Evolutionary conservation across 129 eudicot species (phyloP).

Genomic region (Saposhnikovia divaricata): DNA sequence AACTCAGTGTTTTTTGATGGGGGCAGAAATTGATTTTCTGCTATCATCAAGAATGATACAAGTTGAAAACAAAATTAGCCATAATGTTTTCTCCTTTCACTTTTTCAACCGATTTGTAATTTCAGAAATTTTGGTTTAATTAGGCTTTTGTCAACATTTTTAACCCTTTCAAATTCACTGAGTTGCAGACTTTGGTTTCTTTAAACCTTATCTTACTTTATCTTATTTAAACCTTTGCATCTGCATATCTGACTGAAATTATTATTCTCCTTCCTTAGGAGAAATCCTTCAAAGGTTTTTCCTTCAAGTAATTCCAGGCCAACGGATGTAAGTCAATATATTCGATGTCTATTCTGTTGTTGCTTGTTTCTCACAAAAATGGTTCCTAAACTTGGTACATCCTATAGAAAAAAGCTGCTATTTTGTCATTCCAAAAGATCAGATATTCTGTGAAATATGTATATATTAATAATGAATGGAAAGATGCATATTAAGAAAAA

Average conservation of each 20-base stretch:
- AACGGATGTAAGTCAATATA: conserved; percentile 34
- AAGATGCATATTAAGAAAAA: not conserved
- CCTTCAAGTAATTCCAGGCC: conserved; percentile 23
- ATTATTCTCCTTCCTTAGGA: conserved; percentile 16
- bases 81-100: not conserved
- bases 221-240: not conserved
- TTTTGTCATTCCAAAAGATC: not conserved
- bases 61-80: not conserved
- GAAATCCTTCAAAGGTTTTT: conserved; percentile 21
- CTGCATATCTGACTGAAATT: not conserved
- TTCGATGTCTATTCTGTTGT: not conserved
- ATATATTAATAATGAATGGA: not conserved
- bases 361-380: not conserved
- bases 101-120: not conserved
- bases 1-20: not conserved
- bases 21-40: not conserved
- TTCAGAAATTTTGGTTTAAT: not conserved
- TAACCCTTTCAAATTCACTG: not conserved
- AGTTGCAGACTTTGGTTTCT: not conserved
- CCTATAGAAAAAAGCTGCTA: not conserved
- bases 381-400: not conserved
- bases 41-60: not conserved
- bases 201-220: not conserved
- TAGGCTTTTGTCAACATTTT: not conserved
- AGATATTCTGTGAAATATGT: not conserved